These are phyloP conservation scores for Protostelium mycophagum DNA, from an alignment of 78 protist genomes.

Conservation along the genomic window DNA sequence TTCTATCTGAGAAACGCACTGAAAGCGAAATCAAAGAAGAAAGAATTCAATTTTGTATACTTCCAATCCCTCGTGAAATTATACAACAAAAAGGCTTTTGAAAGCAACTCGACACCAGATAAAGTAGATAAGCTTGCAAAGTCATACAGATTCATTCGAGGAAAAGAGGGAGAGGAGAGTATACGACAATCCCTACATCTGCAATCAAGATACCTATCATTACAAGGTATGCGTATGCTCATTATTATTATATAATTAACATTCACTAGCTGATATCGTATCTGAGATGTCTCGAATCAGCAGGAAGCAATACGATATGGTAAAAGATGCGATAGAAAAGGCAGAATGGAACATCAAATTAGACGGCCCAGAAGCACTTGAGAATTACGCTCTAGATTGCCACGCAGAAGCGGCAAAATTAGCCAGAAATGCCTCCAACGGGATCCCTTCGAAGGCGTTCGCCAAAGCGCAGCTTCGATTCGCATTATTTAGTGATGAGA, in stretches of 20 bases:
- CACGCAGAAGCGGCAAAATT: neutral
- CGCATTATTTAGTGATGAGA: slow-evolving; percentile 50
- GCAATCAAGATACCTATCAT: slow-evolving; percentile 14
- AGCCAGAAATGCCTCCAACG: neutral
- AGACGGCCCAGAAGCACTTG: neutral
- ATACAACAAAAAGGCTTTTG: slow-evolving; percentile 45
- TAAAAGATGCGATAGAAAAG: neutral
- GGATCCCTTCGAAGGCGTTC: neutral
- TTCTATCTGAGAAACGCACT: slow-evolving; percentile 47
- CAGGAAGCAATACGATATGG: neutral
- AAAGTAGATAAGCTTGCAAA: slow-evolving; percentile 49
- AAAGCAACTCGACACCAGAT: slow-evolving; percentile 15
- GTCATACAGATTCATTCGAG: slow-evolving; percentile 44
- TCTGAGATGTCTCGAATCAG: neutral
- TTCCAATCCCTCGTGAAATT: slow-evolving; percentile 54
- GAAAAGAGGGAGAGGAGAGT: slow-evolving; percentile 42
- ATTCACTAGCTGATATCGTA: neutral
- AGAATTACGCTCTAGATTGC: neutral
- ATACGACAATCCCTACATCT: slow-evolving; percentile 4
- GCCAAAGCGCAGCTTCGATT: slow-evolving; percentile 42
- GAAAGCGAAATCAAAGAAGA: slow-evolving; percentile 48
- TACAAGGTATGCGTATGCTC: slow-evolving; percentile 64
- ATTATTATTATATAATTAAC: neutral
- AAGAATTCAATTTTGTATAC: slow-evolving; percentile 49
- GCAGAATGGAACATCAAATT: neutral